Base-by-base conservation (phyloP, 176 grass and related monocot genomes). In the Eragrostis nindensis region DNA sequence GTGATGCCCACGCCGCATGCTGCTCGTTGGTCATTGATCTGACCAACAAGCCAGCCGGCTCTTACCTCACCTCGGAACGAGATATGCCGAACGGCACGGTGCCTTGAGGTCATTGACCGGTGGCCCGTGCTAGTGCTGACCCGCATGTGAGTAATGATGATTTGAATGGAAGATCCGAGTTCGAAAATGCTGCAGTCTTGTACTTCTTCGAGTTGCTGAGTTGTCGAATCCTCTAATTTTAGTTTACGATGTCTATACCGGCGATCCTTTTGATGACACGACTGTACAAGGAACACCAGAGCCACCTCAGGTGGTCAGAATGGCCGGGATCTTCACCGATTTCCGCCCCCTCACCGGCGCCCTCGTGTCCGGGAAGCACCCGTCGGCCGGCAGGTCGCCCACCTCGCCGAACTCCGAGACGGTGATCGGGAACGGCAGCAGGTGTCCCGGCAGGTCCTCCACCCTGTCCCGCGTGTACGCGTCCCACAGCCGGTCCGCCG, bases 401-500 rank as follows among this genome's bases (percentile, higher is more conserved):
- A 98, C 65, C 72, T 83, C 70, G 26, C 92, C 95, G 17, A 44
- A 77, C 40, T 87, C 83, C 7, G 86, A 92, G 61, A 98, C 92
- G 52, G 27, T 69, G 56, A 98, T 83, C 21, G 95, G 95, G 73
- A 93, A 98, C 48, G 95, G 92, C 14, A 98, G 90, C 57, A 98
- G 53, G 81, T 98, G 92, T 0, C 95, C 85, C 13, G 70, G 88
- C 68, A 98, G 80, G 81, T 94, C 86, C 56, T 87, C 76, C 75
- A 86, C 80, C 8, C 21, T 70, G 45, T 91, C 90, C 71, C 76
- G 86, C 36, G 64, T 83, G 81, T 87, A 98, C 86, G 49, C 81
- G 52, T 86, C 83, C 95, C 95, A 98, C 30, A 89, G 53, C 6
- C 50, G 24, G 71, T 93, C 74, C 19, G 92, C 83, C 48, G 73